phyloP scores from a whole-genome alignment of 345 rosid genomes.

The Turritis glabra region DNA sequence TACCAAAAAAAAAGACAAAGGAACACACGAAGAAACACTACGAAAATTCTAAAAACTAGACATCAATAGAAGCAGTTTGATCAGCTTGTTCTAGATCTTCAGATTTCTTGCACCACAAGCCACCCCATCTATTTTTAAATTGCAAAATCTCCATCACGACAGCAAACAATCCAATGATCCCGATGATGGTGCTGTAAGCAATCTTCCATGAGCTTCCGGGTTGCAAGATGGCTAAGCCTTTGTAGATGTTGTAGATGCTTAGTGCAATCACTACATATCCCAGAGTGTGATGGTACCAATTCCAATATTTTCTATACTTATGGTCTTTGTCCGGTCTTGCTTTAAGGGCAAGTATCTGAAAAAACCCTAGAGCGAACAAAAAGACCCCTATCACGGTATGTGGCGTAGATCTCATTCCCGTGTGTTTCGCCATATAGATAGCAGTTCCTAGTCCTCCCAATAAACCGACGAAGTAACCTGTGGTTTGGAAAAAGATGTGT shows the following conservation, averaged over 20 bases:
- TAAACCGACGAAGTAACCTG: neutral
- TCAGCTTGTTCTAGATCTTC: neutral
- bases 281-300: too few relatives aligned
- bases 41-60: too few relatives aligned
- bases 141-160: neutral
- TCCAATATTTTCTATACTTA: too few relatives aligned
- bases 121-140: slow-evolving; percentile 4
- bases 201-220: neutral
- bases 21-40: too few relatives aligned
- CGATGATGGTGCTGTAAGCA: neutral
- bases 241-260: neutral
- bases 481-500: neutral
- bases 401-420: neutral
- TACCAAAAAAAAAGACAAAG: too few relatives aligned
- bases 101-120: neutral
- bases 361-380: too few relatives aligned
- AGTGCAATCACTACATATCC: neutral
- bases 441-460: neutral
- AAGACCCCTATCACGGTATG: neutral
- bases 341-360: too few relatives aligned
- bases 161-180: neutral
- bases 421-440: neutral
- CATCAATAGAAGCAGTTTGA: too few relatives aligned
- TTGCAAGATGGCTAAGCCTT: neutral
- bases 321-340: too few relatives aligned